phyloP scores from a whole-genome alignment of 2,329 filamentous ascomycete species.

The Venturia carpophila region DNA sequence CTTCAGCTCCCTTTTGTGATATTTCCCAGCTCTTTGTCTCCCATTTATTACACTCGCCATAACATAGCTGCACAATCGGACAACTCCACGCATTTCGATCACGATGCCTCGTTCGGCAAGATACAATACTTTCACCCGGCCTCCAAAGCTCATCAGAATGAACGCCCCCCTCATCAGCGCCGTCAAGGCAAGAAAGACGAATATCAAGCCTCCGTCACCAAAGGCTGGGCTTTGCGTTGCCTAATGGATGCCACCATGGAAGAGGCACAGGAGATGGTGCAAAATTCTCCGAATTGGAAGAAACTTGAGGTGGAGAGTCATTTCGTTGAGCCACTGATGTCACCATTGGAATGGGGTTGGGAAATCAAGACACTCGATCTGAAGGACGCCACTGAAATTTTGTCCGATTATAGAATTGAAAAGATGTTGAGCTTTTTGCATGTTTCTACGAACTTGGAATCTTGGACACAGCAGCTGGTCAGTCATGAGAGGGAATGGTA shows the following conservation, averaged over 20 bases:
- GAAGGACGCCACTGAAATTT: neutral
- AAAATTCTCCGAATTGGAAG: neutral
- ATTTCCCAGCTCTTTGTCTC: neutral
- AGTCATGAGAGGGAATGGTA: constrained; percentile 3
- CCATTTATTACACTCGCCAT: neutral
- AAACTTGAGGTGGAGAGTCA: neutral
- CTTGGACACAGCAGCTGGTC: neutral
- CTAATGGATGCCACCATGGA: neutral
- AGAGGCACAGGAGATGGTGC: neutral
- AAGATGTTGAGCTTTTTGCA: neutral
- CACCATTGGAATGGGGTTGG: neutral
- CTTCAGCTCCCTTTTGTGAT: neutral
- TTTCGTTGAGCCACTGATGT: neutral
- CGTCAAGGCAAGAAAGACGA: neutral
- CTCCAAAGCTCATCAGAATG: neutral
- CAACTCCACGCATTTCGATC: neutral
- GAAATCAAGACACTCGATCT: neutral
- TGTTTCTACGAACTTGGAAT: neutral
- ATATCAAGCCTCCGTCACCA: neutral
- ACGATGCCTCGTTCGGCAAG: neutral
- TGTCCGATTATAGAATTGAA: neutral
- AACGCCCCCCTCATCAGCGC: neutral
- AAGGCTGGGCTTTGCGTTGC: constrained; percentile 6
- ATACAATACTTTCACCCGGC: neutral
- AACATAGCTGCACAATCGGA: neutral